phyloP scores from a whole-genome alignment of 768 basidiomycete species.

The Boletus tomentosulus region DNA sequence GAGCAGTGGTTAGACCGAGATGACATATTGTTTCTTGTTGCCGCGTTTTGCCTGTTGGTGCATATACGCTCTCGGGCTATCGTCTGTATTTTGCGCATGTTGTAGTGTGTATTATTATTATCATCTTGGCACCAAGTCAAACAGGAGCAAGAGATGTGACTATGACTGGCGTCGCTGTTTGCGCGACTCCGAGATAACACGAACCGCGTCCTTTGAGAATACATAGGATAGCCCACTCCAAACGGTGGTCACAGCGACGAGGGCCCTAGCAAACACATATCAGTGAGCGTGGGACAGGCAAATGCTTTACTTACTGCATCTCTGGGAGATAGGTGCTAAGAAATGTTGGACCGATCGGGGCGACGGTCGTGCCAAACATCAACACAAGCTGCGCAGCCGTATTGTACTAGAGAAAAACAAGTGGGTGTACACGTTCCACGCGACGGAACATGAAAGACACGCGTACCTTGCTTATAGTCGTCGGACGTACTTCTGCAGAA shows the following conservation, averaged over 20 bases:
- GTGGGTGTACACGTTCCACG: background rate
- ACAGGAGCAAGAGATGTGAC: background rate
- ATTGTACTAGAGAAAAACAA: conserved; percentile 58
- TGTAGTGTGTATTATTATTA: conserved; percentile 20
- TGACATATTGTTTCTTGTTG: conserved; percentile 6
- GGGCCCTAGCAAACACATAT: conserved; percentile 50
- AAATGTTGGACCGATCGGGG: conserved; percentile 67
- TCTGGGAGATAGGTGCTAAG: conserved; percentile 52
- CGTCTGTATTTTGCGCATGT: conserved; percentile 17
- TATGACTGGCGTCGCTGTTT: conserved; percentile 25
- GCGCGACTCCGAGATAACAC: conserved; percentile 44
- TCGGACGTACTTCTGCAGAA: conserved; percentile 92
- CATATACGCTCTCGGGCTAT: conserved; percentile 4
- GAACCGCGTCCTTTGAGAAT: conserved; percentile 71
- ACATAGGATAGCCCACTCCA: conserved; percentile 88
- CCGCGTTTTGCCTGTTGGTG: background rate
- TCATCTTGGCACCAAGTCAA: conserved; percentile 4
- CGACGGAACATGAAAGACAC: background rate
- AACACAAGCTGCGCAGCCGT: conserved; percentile 87
- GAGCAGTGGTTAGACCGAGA: conserved; percentile 26
- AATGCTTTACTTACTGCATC: conserved; percentile 60
- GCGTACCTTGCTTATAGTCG: conserved; percentile 84
- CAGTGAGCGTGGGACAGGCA: background rate
- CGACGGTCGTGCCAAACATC: conserved; percentile 86
- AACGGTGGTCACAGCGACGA: conserved; percentile 86